phyloP scores from a whole-genome alignment of 176 grass and related monocot species.

The Ananas comosus region DNA sequence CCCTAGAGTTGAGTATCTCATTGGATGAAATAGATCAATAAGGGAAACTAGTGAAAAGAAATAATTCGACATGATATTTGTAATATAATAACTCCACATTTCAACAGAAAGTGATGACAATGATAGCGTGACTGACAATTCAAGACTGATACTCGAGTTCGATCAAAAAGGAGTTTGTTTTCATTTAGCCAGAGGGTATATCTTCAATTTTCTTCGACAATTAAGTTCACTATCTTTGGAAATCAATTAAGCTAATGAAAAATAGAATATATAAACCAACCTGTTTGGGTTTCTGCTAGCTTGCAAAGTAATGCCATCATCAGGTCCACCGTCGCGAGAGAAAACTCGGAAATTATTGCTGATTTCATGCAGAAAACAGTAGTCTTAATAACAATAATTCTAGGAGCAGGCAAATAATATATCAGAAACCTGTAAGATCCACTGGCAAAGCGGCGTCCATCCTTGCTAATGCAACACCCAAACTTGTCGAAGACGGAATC shows the following conservation, averaged over 20 bases:
- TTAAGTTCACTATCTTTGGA: background rate
- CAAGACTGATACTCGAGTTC: too few relatives aligned
- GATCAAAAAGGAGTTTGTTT: too few relatives aligned
- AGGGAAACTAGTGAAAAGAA: too few relatives aligned
- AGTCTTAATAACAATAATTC: background rate
- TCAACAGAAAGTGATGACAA: too few relatives aligned
- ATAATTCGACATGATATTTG: too few relatives aligned
- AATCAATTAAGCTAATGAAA: background rate
- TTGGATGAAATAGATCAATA: too few relatives aligned
- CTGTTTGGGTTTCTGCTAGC: slow-evolving; percentile 22
- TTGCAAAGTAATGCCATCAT: slow-evolving; percentile 12
- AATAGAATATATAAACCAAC: background rate
- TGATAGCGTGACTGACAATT: too few relatives aligned
- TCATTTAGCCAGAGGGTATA: too few relatives aligned
- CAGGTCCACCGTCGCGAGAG: background rate
- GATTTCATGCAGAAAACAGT: background rate
- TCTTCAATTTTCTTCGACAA: too few relatives aligned
- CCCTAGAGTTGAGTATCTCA: too few relatives aligned
- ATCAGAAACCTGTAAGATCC: slow-evolving; percentile 18
- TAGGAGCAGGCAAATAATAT: background rate
- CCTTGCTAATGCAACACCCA: slow-evolving; percentile 17
- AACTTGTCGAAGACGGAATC: slow-evolving; percentile 28
- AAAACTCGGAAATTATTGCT: slow-evolving; percentile 27
- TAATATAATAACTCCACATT: too few relatives aligned
- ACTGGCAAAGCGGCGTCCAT: slow-evolving; percentile 10